phyloP scores from a whole-genome alignment of 2,329 filamentous ascomycete species.

The Nemania sp. region DNA sequence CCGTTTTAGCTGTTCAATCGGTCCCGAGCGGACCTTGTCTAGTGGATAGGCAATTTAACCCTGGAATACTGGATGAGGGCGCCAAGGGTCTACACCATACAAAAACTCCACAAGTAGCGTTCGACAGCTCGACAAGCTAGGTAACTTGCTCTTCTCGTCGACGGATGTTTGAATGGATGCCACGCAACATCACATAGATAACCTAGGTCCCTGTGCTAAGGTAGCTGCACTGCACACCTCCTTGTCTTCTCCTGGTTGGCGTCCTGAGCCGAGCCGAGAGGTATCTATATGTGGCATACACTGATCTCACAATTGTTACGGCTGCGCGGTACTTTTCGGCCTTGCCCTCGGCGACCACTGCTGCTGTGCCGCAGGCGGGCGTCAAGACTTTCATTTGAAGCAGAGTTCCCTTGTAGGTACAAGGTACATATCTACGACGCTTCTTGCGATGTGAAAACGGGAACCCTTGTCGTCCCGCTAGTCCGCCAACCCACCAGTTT shows the following conservation, averaged over 20 bases:
- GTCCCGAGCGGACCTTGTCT: constrained; percentile 3
- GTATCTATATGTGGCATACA: constrained; percentile 12
- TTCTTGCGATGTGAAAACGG: constrained; percentile 14
- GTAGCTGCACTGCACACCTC: background rate
- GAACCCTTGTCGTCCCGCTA: constrained; percentile 22
- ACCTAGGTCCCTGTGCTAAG: too few species aligned
- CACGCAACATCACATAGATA: background rate
- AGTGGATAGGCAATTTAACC: background rate
- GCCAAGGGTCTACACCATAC: constrained; percentile 5
- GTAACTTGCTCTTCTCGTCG: background rate
- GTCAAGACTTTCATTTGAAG: constrained; percentile 7
- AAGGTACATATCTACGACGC: constrained; percentile 13
- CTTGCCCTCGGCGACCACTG: constrained; percentile 13
- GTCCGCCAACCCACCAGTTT: constrained; percentile 5
- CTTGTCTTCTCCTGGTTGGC: constrained; percentile 9
- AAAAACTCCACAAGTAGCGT: constrained; percentile 1
- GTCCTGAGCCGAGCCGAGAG: background rate
- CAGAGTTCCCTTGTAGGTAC: constrained; percentile 21
- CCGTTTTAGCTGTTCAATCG: constrained; percentile 3
- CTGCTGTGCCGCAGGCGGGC: constrained; percentile 28
- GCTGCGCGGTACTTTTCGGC: constrained; percentile 28
- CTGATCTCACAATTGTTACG: constrained; percentile 31
- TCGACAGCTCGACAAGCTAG: background rate
- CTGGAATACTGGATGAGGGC: background rate
- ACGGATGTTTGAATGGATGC: background rate